phyloP scores from a whole-genome alignment of 768 basidiomycete genomes.

The Boletus eberwhitei region DNA sequence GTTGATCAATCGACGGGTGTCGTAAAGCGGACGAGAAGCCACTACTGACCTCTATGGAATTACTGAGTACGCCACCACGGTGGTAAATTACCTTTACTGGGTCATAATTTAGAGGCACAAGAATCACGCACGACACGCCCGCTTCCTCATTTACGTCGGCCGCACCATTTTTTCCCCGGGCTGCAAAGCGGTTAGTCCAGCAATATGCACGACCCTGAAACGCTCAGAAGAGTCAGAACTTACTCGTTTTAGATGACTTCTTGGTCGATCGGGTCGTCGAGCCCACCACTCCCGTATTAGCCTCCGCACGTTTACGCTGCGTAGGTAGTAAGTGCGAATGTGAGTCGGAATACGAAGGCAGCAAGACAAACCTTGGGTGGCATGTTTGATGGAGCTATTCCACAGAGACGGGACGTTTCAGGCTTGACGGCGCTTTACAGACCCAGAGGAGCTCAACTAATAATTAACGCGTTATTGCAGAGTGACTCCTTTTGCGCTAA shows the following conservation, averaged over 20 bases:
- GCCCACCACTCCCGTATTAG: constrained; percentile 27
- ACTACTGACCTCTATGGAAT: constrained; percentile 28
- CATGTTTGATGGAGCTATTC: constrained; percentile 22
- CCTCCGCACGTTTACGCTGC: constrained; percentile 60
- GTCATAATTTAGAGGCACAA: neutral
- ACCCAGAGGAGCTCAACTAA: constrained; percentile 4
- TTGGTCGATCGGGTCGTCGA: constrained; percentile 44
- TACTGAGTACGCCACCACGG: constrained; percentile 12
- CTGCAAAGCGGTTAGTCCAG: constrained; percentile 12
- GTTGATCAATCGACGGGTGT: neutral
- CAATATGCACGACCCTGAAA: constrained; percentile 15
- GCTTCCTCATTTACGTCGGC: constrained; percentile 4
- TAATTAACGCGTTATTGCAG: constrained; percentile 20
- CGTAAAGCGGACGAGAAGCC: constrained; percentile 1
- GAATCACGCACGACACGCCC: constrained; percentile 25
- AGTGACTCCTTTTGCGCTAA: neutral
- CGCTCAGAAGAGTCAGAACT: constrained; percentile 5
- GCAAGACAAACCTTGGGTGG: constrained; percentile 35
- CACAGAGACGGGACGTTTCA: neutral
- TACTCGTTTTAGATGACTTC: constrained; percentile 40
- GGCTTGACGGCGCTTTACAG: neutral
- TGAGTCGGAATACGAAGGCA: neutral
- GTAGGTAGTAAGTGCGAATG: constrained; percentile 12
- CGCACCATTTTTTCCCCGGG: constrained; percentile 11
- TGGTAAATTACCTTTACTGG: constrained; percentile 8